A percentile compares a stretch with the other conserved stretches of the same genome.
These are phyloP conservation scores for Sphagnum contortum DNA, from an alignment of 225 moss, liverwort and hornwort genomes.

Conservation along the genomic window DNA sequence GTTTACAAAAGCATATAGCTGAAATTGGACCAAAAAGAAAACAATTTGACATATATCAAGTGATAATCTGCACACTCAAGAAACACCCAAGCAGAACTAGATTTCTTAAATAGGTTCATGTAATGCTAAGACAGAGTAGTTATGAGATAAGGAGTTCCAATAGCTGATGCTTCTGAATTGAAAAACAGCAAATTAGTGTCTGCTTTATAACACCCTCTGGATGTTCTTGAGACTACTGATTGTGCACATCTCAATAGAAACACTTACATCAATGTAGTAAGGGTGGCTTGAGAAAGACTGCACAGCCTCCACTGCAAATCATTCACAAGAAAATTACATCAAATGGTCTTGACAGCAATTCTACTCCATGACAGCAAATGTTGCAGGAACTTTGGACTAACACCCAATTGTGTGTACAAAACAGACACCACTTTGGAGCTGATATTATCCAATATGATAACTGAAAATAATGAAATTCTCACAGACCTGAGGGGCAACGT, in stretches of 20 bases:
- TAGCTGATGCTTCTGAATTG: too few species aligned
- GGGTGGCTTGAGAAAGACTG: constrained; percentile 25
- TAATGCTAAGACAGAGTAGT: neutral
- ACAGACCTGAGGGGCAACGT: constrained; percentile 31
- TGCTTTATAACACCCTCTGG: too few species aligned
- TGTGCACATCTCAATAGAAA: neutral
- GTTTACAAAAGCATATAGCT: too few species aligned
- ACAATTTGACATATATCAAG: too few species aligned
- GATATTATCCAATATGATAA: neutral
- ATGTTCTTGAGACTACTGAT: neutral
- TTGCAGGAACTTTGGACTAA: neutral
- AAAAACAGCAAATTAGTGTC: too few species aligned
- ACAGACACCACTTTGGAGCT: neutral
- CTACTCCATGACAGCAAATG: neutral
- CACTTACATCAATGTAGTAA: constrained; percentile 18
- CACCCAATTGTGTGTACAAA: neutral
- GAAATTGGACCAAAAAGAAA: too few species aligned
- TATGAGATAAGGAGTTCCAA: neutral
- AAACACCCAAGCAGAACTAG: neutral
- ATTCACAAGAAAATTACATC: neutral
- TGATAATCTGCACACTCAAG: too few species aligned
- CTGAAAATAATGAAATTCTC: neutral
- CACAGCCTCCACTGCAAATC: constrained; percentile 27
- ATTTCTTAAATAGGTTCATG: neutral
- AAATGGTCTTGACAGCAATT: neutral